A percentile compares a stretch with the other conserved stretches of the same genome.
Conservation (phyloP, 495 filamentous ascomycete genomes). For the Echria macrotheca region DNA sequence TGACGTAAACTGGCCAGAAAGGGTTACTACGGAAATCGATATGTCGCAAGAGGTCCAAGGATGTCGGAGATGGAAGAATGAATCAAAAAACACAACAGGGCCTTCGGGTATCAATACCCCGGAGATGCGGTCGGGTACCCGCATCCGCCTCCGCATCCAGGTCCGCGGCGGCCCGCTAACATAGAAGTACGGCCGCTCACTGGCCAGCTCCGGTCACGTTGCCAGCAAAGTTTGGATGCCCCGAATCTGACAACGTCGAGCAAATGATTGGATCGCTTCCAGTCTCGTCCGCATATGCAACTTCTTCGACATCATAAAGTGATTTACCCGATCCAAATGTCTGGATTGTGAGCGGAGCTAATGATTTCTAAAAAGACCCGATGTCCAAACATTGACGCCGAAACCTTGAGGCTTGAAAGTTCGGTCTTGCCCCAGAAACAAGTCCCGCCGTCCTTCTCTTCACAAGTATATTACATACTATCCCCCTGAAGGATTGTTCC, state of each 20-base stretch:
- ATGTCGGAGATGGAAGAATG: not conserved
- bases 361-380: too few relatives aligned
- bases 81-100: not conserved
- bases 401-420: too few relatives aligned
- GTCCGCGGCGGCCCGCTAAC: too few relatives aligned
- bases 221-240: too few relatives aligned
- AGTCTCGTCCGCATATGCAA: not conserved
- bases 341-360: too few relatives aligned
- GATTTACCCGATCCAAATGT: too few relatives aligned
- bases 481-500: too few relatives aligned
- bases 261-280: not conserved
- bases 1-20: not conserved
- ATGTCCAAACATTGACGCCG: too few relatives aligned
- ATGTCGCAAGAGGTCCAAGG: not conserved
- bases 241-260: not conserved
- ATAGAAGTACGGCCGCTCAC: not conserved
- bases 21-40: not conserved
- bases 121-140: slow-evolving; percentile 1
- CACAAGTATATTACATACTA: too few relatives aligned
- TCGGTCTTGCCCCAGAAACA: too few relatives aligned
- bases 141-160: slow-evolving; percentile 11
- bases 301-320: not conserved
- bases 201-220: slow-evolving; percentile 2
- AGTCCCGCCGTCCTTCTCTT: too few relatives aligned
- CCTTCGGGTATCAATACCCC: slow-evolving; percentile 4